Evolutionary conservation across 441 rosid genomes (phyloP).

Genomic region (Raphanus hybrid): DNA sequence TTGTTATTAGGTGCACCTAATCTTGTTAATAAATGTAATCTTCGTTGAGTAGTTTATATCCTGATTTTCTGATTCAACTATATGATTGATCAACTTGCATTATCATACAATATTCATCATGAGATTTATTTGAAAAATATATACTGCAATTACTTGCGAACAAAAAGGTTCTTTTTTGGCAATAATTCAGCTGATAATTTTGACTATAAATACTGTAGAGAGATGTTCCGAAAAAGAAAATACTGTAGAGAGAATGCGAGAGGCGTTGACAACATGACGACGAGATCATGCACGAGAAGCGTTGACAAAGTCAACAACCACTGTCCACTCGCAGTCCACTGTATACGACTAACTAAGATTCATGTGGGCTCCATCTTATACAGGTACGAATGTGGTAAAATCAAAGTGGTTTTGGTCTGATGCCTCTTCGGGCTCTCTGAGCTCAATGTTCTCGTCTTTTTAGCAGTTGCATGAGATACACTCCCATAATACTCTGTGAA

Average conservation of each 20-base stretch:
- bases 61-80: constrained; percentile 1
- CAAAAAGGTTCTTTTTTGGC: constrained; percentile 4
- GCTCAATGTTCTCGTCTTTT: too few species aligned
- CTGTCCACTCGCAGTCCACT: too few species aligned
- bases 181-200: constrained; percentile 27
- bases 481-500: too few species aligned
- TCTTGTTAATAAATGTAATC: constrained; percentile 10
- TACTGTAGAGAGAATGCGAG: neutral
- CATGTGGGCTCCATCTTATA: too few species aligned
- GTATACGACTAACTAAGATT: too few species aligned
- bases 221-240: too few species aligned
- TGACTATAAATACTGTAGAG: constrained; percentile 23
- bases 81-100: constrained; percentile 17
- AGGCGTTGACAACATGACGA: constrained; percentile 13
- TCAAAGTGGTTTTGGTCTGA: too few species aligned
- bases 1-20: constrained; percentile 38
- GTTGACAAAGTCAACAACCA: constrained; percentile 40
- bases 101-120: neutral
- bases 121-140: neutral
- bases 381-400: too few species aligned
- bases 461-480: too few species aligned
- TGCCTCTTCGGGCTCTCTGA: too few species aligned
- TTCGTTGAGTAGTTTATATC: neutral
- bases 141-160: too few species aligned
- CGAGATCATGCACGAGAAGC: constrained; percentile 17